These are phyloP conservation scores for Xylaria sp. DNA, from an alignment of 2,329 filamentous ascomycete species.

Conservation along the genomic window DNA sequence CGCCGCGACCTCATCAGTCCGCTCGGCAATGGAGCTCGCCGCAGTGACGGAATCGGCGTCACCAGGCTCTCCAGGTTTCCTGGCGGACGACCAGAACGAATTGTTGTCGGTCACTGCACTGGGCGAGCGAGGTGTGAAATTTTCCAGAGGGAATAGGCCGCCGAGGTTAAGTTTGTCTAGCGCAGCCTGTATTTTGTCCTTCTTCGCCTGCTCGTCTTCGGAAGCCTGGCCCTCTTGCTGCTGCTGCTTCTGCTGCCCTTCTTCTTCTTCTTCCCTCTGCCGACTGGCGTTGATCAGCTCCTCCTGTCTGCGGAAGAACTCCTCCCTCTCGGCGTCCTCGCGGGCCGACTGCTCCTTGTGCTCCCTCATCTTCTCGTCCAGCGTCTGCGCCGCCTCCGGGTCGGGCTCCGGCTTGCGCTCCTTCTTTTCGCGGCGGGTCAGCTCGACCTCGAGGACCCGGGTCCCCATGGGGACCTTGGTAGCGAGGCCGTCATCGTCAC, in stretches of 20 bases:
- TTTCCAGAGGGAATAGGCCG: background rate
- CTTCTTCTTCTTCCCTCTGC: conserved; percentile 1
- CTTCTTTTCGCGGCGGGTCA: conserved; percentile 55
- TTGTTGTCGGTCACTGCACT: conserved; percentile 30
- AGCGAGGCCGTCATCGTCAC: conserved; percentile 48
- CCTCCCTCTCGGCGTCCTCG: conserved; percentile 28
- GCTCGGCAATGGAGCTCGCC: conserved; percentile 27
- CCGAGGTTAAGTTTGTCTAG: conserved; percentile 21
- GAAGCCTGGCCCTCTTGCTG: conserved; percentile 1
- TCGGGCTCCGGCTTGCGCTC: conserved; percentile 39
- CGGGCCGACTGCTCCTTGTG: conserved; percentile 31
- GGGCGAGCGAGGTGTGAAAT: conserved; percentile 22
- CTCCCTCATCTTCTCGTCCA: conserved; percentile 37
- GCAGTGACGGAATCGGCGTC: conserved; percentile 31
- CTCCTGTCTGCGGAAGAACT: conserved; percentile 13
- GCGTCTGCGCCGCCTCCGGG: conserved; percentile 28
- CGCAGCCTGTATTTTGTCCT: background rate
- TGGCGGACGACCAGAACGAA: conserved; percentile 32
- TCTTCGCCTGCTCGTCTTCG: background rate
- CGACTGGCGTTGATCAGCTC: conserved; percentile 9
- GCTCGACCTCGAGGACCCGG: conserved; percentile 57
- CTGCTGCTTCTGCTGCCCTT: background rate
- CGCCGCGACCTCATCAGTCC: conserved; percentile 12
- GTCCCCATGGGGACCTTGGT: conserved; percentile 50
- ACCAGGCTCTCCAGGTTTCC: conserved; percentile 21